These are phyloP conservation scores for Tolypocladium tundrense DNA, from an alignment of 2,329 filamentous ascomycete species.

Conservation along the genomic window DNA sequence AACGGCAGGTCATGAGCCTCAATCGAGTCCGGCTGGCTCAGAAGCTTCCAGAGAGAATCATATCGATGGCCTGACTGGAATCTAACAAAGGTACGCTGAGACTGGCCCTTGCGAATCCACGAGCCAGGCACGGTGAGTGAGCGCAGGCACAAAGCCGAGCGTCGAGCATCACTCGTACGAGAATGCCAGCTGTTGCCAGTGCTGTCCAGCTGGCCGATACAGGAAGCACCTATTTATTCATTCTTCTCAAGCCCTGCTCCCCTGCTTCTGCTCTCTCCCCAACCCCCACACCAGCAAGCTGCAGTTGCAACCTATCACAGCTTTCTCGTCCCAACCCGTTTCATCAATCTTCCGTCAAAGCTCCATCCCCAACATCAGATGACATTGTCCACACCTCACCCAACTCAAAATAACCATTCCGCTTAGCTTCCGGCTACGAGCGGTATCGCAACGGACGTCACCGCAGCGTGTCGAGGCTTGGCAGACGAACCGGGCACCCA, in stretches of 20 bases:
- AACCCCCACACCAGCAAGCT: neutral
- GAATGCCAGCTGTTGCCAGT: neutral
- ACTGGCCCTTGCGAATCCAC: neutral
- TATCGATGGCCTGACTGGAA: neutral
- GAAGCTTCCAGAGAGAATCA: too few relatives aligned
- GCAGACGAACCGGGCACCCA: neutral
- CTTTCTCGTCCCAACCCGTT: neutral
- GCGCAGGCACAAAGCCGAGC: neutral
- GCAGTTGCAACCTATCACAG: neutral
- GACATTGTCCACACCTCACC: neutral
- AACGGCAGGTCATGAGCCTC: neutral
- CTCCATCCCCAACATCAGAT: neutral
- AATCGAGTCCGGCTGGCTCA: neutral
- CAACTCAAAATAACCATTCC: neutral
- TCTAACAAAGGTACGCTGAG: neutral
- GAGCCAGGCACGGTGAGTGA: neutral
- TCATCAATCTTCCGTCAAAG: neutral
- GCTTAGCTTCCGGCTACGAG: neutral
- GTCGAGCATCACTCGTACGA: neutral
- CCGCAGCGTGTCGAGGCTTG: neutral
- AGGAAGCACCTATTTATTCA: neutral
- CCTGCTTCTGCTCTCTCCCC: neutral
- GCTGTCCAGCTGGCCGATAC: neutral
- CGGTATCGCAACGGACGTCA: neutral
- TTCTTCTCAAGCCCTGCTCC: too few relatives aligned